A percentile compares a stretch with the other conserved stretches of the same genome.
Conservation (phyloP, 768 basidiomycete species). For the Suillus occidentalis region DNA sequence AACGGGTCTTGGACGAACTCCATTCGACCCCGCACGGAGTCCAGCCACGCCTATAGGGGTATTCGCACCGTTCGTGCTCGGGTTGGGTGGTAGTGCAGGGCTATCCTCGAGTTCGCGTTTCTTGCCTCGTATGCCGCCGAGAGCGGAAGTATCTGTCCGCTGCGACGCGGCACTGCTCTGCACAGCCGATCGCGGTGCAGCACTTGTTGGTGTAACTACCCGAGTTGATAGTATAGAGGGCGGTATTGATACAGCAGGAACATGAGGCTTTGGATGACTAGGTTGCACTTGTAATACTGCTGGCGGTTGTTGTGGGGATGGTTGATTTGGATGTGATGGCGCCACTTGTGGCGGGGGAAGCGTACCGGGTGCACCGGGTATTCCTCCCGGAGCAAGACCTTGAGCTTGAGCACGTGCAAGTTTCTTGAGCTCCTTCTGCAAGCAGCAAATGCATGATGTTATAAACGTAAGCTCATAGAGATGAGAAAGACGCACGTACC, state of each 20-base stretch:
- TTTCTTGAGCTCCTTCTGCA: slow-evolving; percentile 71
- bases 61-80: slow-evolving; percentile 26
- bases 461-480: slow-evolving; percentile 13
- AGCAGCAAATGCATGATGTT: slow-evolving; percentile 5
- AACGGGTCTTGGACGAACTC: slow-evolving; percentile 62
- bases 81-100: slow-evolving; percentile 21
- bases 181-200: slow-evolving; percentile 30
- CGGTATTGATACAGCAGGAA: slow-evolving; percentile 34
- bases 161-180: slow-evolving; percentile 26
- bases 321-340: slow-evolving; percentile 23
- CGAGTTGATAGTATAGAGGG: slow-evolving; percentile 26
- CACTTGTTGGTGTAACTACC: slow-evolving; percentile 33
- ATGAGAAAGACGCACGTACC: slow-evolving; percentile 42
- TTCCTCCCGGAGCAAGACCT: slow-evolving; percentile 21
- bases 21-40: slow-evolving; percentile 58
- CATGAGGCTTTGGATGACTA: slow-evolving; percentile 28
- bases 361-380: slow-evolving; percentile 23
- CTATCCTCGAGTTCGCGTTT: slow-evolving; percentile 34
- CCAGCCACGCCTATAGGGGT: slow-evolving; percentile 37
- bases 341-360: slow-evolving; percentile 37
- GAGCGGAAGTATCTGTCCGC: slow-evolving; percentile 15
- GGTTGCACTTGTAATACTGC: slow-evolving; percentile 10
- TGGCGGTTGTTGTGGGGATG: slow-evolving; percentile 27
- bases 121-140: slow-evolving; percentile 28
- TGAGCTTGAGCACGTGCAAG: slow-evolving; percentile 57